Evolutionary conservation across 2,329 filamentous ascomycete genomes (phyloP), one percentile per base, ranked within the genome.

Genomic region (Colletotrichum destructivum): DNA sequence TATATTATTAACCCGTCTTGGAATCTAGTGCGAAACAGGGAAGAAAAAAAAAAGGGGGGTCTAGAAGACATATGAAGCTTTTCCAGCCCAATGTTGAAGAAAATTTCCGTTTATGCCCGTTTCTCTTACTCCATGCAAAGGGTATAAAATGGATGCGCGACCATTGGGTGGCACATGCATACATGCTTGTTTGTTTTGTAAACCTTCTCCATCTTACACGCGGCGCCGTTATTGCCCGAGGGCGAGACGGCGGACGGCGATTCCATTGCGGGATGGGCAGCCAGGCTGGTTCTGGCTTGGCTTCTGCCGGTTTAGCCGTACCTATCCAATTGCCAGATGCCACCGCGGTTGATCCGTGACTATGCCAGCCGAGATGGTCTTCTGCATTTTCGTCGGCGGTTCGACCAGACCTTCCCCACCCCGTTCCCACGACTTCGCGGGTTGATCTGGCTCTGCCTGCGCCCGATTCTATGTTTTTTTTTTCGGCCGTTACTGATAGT

Each of bases 401-500:
- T 54, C 49, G 44, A 69, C 69, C 59, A 44, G 59, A 72, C 47
- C 35, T 11, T 38, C 9, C 35, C 35, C 35, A 23, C 65, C 69
- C 52, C 46, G 31, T 64, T 31, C 26, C 59, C 52, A 63, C 31
- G 31, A 49, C 47, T 46, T 63, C 21, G 46, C 47, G 40, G 42
- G 56, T 54, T 49, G 38, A 55, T 47, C 54, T 59, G 66, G 69
- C 54, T 61, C 40, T 69, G 65, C 47, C 52, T 60, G 69, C 40
- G 46, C 42, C 46, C 54, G 65, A 23, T 42, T 72, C 66, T 64
- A 69, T 72, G 15, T 11, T 38, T 38, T 38, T 38, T 38, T 11
- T 8, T 69, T 64, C 65, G 69, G 69, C 69, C 69, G 69, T 72
- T 69, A 69, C 31, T 72, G 40, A 72, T 72, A 72, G 60, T 72